Evolutionary conservation across 2,329 filamentous ascomycete genomes (phyloP).

Genomic region (Verticillium isaacii): DNA sequence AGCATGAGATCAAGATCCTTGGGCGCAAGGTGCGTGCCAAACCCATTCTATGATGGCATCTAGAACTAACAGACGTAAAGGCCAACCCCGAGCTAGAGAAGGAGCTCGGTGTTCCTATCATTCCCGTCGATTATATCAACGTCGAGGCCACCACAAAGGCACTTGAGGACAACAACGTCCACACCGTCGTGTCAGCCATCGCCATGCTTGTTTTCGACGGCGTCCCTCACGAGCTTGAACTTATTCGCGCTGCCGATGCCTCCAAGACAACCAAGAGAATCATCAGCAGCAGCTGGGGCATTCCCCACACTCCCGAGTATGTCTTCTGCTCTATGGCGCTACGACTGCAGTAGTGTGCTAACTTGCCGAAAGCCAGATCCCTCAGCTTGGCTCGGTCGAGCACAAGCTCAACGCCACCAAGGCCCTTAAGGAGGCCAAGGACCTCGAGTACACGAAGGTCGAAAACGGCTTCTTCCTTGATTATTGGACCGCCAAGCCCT

Average conservation of each 20-base stretch:
- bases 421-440: slow-evolving; percentile 19
- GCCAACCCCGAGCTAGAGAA: slow-evolving; percentile 12
- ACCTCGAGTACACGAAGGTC: slow-evolving; percentile 31
- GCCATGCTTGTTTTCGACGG: slow-evolving; percentile 20
- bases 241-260: slow-evolving; percentile 37
- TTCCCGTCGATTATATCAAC: slow-evolving; percentile 20
- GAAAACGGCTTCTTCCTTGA: slow-evolving; percentile 39
- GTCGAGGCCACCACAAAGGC: slow-evolving; percentile 12
- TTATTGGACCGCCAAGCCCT: slow-evolving; percentile 33
- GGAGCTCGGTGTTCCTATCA: slow-evolving; percentile 17
- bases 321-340: background rate
- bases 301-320: slow-evolving; percentile 25
- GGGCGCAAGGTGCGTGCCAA: slow-evolving; percentile 28
- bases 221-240: slow-evolving; percentile 29
- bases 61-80: slow-evolving; percentile 2
- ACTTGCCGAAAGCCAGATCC: background rate
- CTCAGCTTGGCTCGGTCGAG: background rate
- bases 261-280: slow-evolving; percentile 31
- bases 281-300: slow-evolving; percentile 36
- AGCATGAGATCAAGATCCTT: slow-evolving; percentile 34
- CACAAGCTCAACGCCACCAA: slow-evolving; percentile 6
- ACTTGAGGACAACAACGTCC: slow-evolving; percentile 29
- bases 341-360: too few relatives aligned
- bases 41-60: background rate
- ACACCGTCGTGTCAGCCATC: slow-evolving; percentile 39